A percentile compares a stretch with the other conserved stretches of the same genome.
phyloP scores from a whole-genome alignment of 352 stramenopile species.

The Pythium phragmiticola region DNA sequence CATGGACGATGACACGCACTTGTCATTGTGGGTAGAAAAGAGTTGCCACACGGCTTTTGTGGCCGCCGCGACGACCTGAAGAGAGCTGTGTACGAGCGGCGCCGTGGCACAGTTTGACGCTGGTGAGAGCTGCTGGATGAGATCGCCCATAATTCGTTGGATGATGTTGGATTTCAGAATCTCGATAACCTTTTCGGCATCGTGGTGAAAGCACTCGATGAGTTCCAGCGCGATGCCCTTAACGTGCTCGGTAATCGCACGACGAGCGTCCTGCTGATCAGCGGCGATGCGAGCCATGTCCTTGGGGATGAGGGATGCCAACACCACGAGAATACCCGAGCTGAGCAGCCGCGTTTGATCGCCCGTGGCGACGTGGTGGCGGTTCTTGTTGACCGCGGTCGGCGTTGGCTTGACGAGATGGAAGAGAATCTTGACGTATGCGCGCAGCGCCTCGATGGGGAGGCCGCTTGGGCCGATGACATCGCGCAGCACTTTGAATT shows the following conservation, averaged over 20 bases:
- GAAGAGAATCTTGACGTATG: slow-evolving; percentile 65
- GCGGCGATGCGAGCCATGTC: slow-evolving; percentile 6
- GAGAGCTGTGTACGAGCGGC: slow-evolving; percentile 3
- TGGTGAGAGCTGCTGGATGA: slow-evolving; percentile 20
- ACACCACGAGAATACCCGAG: slow-evolving; percentile 52
- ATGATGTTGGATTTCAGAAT: slow-evolving; percentile 65
- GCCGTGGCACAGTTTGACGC: not conserved
- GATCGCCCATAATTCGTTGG: slow-evolving; percentile 41
- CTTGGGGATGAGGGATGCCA: slow-evolving; percentile 42
- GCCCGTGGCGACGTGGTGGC: slow-evolving; percentile 28
- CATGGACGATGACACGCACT: not conserved
- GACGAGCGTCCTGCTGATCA: slow-evolving; percentile 8
- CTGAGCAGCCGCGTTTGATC: slow-evolving; percentile 53
- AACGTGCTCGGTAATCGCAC: slow-evolving; percentile 46
- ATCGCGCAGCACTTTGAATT: slow-evolving; percentile 62
- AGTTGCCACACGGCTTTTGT: slow-evolving; percentile 22
- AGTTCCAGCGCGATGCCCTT: slow-evolving; percentile 55
- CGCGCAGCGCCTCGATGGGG: slow-evolving; percentile 38
- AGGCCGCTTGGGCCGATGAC: slow-evolving; percentile 40
- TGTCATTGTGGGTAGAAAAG: not conserved
- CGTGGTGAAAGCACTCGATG: slow-evolving; percentile 27
- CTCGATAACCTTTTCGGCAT: slow-evolving; percentile 50
- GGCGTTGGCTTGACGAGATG: slow-evolving; percentile 39
- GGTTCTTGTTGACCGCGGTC: slow-evolving; percentile 26
- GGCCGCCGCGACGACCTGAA: slow-evolving; percentile 18